Conservation (phyloP, 345 rosid genomes). For the Brassica rapa region DNA sequence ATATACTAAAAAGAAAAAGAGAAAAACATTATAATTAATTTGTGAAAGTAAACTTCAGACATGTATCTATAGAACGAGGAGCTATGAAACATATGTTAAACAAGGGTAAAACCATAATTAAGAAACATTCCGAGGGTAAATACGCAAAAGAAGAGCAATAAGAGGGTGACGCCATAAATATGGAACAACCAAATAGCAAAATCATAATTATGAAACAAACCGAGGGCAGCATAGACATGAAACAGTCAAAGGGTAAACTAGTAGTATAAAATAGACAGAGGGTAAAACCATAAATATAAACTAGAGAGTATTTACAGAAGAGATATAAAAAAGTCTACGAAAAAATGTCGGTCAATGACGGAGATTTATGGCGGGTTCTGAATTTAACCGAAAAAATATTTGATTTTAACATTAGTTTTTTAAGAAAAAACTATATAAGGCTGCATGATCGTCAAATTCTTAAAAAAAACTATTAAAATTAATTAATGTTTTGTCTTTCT, state of each 20-base stretch:
- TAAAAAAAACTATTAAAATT: too few species aligned
- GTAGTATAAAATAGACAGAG: not conserved
- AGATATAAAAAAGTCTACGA: not conserved
- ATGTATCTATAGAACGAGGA: not conserved
- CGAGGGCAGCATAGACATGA: not conserved
- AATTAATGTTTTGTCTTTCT: too few species aligned
- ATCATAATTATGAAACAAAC: not conserved
- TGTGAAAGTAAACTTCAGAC: slow-evolving; percentile 4
- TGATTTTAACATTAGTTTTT: too few species aligned
- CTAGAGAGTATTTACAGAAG: not conserved
- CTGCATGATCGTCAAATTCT: too few species aligned
- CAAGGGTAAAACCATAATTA: not conserved
- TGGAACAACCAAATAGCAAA: not conserved
- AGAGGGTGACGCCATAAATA: not conserved
- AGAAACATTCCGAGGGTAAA: not conserved
- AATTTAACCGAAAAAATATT: too few species aligned
- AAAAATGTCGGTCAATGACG: too few species aligned
- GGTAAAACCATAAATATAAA: not conserved
- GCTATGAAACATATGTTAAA: not conserved
- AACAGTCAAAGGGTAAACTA: not conserved
- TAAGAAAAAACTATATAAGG: too few species aligned
- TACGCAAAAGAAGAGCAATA: not conserved
- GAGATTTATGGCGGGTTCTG: too few species aligned
- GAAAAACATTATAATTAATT: not conserved
- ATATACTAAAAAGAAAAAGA: not conserved